Evolutionary conservation across 768 basidiomycete species (phyloP), one percentile per base, ranked within the genome.

Genomic region (Tulasnella sp.): DNA sequence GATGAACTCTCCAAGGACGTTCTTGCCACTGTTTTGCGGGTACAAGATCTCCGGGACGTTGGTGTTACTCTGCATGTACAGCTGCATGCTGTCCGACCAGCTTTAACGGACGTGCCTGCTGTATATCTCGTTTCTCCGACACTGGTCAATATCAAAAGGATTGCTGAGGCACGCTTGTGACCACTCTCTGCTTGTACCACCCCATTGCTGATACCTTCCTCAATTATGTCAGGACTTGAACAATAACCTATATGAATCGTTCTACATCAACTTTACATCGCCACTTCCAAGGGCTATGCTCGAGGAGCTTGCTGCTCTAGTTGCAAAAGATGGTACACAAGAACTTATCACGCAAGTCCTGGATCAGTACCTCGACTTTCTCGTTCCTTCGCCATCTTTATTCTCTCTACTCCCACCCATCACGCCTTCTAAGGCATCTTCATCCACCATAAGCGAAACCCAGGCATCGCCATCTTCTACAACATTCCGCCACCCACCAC

Each of bases 1-100:
- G 96, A 99, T 70, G 91, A 96, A 67, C 80, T 86, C 65, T 94
- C 92, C 22, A 96, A 98, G 70, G 96, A 98, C 69, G 84, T 98
- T 21, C 77, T 99, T 38, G 96, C 96, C 15, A 98, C 94, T 1
- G 87, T 92, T 19, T 73, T 99, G 63, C 82, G 93, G 55, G 96
- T 99, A 5, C 93, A 97, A 71, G 96, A 98, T 73, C 76, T 99
- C 62, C 80, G 96, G 58, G 94, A 98, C 67, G 88, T 90, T 50
- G 96, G 96, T 30, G 92, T 99, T 43, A 99, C 96, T 8, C 77
- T 99, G 60, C 96, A 99, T 73, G 92, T 98, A 63, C 96, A 98
- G 75, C 73, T 98, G 4, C 92, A 97, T 68, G 83, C 92, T 0
- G 73, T 81, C 34, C 80, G 96, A 59, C 96, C 96, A 25, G 80